Evolutionary conservation across 768 basidiomycete genomes (phyloP), one percentile per base, ranked within the genome.

Genomic region (Cystobasidium ongulense): DNA sequence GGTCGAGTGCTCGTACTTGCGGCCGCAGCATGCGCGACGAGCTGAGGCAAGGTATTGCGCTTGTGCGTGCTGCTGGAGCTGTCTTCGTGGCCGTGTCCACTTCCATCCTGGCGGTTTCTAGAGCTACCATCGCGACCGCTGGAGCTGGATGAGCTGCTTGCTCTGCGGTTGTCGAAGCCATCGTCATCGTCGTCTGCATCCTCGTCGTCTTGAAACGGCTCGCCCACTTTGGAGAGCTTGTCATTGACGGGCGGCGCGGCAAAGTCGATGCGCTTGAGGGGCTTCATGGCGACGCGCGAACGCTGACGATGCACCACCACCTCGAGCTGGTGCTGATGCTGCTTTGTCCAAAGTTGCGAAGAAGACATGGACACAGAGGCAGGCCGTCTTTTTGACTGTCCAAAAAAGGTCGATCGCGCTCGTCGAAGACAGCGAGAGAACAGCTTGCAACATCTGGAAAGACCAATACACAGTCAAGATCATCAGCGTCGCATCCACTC

Each of bases 211-310:
- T 71, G 53, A 31, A 23, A 39, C 18, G 23, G 25, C 36, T 68
- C 41, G 66, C 66, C 66, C 7, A 65, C 63, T 33, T 41, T 65
- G 11, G 66, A 50, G 17, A 68, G 66, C 66, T 53, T 68, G 66
- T 68, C 66, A n/a, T 59, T 29, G 33, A 54, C 21, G 29, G 68
- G n/a, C 18, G 68, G 54, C 23, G 68, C 54, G 23, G 68, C 68
- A 52, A 71, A 71, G 54, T 71, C 68, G 39, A 71, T 54, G 39
- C 68, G 68, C 65, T 67, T 67, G n/a, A 67, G 65, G 18, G 65
- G 65, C 65, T 31, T 59, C 57, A 59, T 59, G 25, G 13, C 33
- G 57, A 27, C 57, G 29, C 15, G 4, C 5, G 57, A 5, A 59
- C 23, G 25, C 18, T 18, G 39, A 11, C 15, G 18, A 4, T 50